Evolutionary conservation across 2,329 filamentous ascomycete genomes (phyloP).

Genomic region (Chrysosphaeria jannelii): DNA sequence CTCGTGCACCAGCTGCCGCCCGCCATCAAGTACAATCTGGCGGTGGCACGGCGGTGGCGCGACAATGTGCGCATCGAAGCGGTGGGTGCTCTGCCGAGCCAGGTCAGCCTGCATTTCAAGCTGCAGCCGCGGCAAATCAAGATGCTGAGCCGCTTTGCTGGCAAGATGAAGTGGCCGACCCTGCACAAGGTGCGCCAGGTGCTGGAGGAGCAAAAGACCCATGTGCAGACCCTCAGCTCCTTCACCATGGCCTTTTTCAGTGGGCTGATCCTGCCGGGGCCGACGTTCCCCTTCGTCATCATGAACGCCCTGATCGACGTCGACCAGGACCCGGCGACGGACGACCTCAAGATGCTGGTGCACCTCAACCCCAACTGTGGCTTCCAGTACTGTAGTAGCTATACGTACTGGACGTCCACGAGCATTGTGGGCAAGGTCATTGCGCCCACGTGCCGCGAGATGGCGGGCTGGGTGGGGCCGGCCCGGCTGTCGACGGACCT

Average conservation of each 20-base stretch:
- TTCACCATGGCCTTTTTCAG: conserved; percentile 54
- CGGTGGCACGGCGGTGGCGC: conserved; percentile 42
- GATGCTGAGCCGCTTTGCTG: conserved; percentile 35
- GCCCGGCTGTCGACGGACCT: conserved; percentile 37
- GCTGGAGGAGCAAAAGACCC: conserved; percentile 16
- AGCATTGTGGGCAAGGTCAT: conserved; percentile 51
- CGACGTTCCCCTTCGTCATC: conserved; percentile 39
- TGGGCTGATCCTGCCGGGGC: conserved; percentile 40
- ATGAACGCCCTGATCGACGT: conserved; percentile 56
- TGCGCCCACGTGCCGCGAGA: conserved; percentile 36
- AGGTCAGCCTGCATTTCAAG: conserved; percentile 31
- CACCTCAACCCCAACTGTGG: conserved; percentile 38
- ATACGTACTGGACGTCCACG: conserved; percentile 46
- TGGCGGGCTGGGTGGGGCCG: conserved; percentile 48
- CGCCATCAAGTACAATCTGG: conserved; percentile 40
- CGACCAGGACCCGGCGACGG: conserved; percentile 34
- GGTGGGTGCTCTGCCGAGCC: conserved; percentile 20
- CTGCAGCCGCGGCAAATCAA: conserved; percentile 37
- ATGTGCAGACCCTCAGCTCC: conserved; percentile 29
- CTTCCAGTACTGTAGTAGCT: conserved; percentile 44
- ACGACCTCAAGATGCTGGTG: conserved; percentile 33
- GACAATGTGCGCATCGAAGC: conserved; percentile 37
- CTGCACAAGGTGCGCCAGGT: conserved; percentile 30
- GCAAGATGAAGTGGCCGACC: conserved; percentile 52
- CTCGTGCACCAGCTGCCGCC: conserved; percentile 34